Base-by-base conservation (phyloP, 1,284 basidiomycete genomes). In the Gymnopus androsaceus region DNA sequence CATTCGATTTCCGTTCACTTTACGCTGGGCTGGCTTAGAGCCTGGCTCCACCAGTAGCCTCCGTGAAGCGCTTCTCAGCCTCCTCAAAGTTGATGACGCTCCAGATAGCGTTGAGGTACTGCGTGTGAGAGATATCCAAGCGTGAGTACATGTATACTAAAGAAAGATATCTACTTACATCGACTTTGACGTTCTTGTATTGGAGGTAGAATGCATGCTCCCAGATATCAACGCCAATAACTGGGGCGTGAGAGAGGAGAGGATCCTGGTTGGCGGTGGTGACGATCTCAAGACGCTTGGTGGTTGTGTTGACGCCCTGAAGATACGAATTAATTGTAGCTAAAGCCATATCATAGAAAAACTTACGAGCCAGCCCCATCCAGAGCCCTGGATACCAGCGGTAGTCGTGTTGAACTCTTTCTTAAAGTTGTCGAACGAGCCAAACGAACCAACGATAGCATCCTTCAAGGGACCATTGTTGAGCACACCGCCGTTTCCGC, bases 221-320 rank as follows among this genome's bases (percentile, higher is more conserved):
- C 91, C 92, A 94, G 66, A 92, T 82, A 67, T 96, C 94, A 61
- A 96, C 87, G 59, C 94, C 93, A 62, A 96, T 86, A 72, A 96
- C 79, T 58, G 92, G 90, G 58, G 83, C 73, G 70, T 84, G 88
- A 40, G 74, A 71, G 61, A 92, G 75, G 56, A 95, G 82, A 59
- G 94, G 94, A 72, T 96, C 94, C 78, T 96, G 94, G 81, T 96
- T 94, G 23, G 90, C 71, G 36, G 94, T 94, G 54, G 92, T 91
- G 45, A 76, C 69, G 66, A 92, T 81, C 74, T 90, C 89, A 48
- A 95, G 83, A 62, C 76, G 78, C 73, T 87, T 85, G 62, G 70
- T 82, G 42, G 69, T 57, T 7, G 82, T 76, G 75, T 90, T 87
- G 57, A 80, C 72, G 9, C 87, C 90, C 88, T 90, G 60, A 14